Base-by-base conservation (phyloP, 352 stramenopile species). In the Pythium oligandrum region DNA sequence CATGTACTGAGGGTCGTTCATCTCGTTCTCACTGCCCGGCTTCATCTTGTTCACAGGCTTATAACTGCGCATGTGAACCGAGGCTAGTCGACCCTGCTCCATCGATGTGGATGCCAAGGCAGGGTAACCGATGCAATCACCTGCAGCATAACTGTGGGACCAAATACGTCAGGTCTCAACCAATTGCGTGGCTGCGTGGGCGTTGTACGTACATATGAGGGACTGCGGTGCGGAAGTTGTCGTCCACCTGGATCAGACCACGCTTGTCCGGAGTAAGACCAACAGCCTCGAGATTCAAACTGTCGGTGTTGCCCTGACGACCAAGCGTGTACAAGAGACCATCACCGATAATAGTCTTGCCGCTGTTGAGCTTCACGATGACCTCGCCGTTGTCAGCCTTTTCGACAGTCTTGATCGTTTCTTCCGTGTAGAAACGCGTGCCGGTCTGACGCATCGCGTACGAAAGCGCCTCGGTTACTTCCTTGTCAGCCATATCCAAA, bases 61-160 rank as follows among this genome's bases (percentile, higher is more conserved):
- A 12, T 54, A 64, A 8, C 75, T 93, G 34, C 83, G 73, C 88
- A 96, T 96, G 64, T 96, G 85, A 34, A 91, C 76, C 0, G 83
- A 93, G 33, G 86, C 88, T 55, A 92, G 61, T 31, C 84, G 78
- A 10, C 88, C 88, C 59, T 96, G 88, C 65, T 96, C 88, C 88
- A 96, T 96, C 40, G 83, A 95, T 12, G 86, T 96, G 37, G 86
- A 96, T 26, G 88, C 87, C 45, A 96, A 75, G 4, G 83, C 86
- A 2, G 88, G 88, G 61, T 89, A 95, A 4, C 88, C 88, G 53
- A 96, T 96, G 64, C 88, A 90, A 57, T 96, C 88, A 31, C 88
- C 88, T 55, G 82, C 86, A 49, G 88, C 88, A 84, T 93, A 93
- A 76, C 81, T 92, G 55, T 32, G 12, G 57, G 17, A 53, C 38